Conservation (phyloP, 176 grass and related monocot genomes). For the Phoenix dactylifera region DNA sequence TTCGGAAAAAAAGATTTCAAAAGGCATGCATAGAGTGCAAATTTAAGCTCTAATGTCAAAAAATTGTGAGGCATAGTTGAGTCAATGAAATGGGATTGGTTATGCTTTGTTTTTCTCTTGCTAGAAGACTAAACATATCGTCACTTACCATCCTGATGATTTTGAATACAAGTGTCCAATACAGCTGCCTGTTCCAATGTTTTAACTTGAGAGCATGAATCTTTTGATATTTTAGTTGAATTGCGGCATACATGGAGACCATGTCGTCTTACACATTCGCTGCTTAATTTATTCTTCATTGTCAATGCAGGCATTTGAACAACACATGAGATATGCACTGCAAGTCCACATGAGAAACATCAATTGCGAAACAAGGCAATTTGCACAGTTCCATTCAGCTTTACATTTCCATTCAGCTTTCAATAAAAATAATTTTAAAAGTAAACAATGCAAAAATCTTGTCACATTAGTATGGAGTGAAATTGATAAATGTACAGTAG, state of each 20-base stretch:
- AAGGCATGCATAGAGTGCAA: too few relatives aligned
- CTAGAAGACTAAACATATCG: not conserved
- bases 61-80: too few relatives aligned
- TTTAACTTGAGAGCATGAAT: constrained; percentile 18
- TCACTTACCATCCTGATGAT: constrained; percentile 45
- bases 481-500: too few relatives aligned
- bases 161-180: constrained; percentile 22
- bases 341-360: constrained; percentile 56
- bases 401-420: too few relatives aligned
- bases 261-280: constrained; percentile 45
- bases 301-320: constrained; percentile 62
- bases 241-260: constrained; percentile 36
- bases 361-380: constrained; percentile 32
- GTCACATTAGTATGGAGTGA: too few relatives aligned
- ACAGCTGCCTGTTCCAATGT: constrained; percentile 18
- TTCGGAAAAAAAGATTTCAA: too few relatives aligned
- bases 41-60: too few relatives aligned
- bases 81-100: too few relatives aligned
- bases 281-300: constrained; percentile 64
- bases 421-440: too few relatives aligned
- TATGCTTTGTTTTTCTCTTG: too few relatives aligned
- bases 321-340: constrained; percentile 48
- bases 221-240: constrained; percentile 33
- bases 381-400: too few relatives aligned
- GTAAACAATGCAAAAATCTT: too few relatives aligned